Evolutionary conservation across 345 rosid genomes (phyloP).

Genomic region (Boechera stricta): DNA sequence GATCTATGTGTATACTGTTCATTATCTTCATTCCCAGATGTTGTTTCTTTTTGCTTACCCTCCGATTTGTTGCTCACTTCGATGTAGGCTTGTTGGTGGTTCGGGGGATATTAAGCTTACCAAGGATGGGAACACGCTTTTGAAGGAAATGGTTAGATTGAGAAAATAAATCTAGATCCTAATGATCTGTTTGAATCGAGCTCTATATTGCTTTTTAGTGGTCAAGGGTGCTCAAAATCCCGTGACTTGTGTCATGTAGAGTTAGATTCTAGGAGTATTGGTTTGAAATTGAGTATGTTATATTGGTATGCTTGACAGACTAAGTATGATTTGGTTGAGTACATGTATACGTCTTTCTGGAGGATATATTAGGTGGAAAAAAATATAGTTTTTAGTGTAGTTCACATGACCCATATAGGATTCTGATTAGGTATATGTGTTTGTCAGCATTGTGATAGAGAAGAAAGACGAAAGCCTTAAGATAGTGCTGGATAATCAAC

Average conservation of each 20-base stretch:
- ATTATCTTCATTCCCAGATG: neutral
- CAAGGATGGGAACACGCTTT: conserved; percentile 95
- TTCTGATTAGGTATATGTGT: conserved; percentile 1
- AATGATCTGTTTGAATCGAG: conserved; percentile 22
- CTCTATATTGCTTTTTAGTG: conserved; percentile 18
- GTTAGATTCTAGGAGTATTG: conserved; percentile 17
- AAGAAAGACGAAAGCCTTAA: neutral
- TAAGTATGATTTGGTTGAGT: conserved; percentile 18
- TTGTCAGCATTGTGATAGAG: conserved; percentile 8
- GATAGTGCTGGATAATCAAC: neutral
- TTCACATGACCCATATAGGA: conserved; percentile 10
- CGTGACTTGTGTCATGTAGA: neutral
- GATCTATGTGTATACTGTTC: neutral
- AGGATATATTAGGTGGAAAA: conserved; percentile 5
- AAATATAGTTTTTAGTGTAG: neutral
- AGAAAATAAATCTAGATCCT: conserved; percentile 17
- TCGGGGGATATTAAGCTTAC: conserved; percentile 98
- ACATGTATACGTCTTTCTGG: neutral
- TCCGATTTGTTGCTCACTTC: conserved; percentile 7
- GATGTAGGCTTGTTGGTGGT: conserved; percentile 92
- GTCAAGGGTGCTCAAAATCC: conserved; percentile 13
- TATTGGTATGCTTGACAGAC: neutral
- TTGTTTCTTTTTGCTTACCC: neutral
- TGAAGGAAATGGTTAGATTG: conserved; percentile 86
- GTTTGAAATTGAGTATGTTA: conserved; percentile 8